phyloP scores from a whole-genome alignment of 108 stramenopile species.

The Discostella pseudostelligera region DNA sequence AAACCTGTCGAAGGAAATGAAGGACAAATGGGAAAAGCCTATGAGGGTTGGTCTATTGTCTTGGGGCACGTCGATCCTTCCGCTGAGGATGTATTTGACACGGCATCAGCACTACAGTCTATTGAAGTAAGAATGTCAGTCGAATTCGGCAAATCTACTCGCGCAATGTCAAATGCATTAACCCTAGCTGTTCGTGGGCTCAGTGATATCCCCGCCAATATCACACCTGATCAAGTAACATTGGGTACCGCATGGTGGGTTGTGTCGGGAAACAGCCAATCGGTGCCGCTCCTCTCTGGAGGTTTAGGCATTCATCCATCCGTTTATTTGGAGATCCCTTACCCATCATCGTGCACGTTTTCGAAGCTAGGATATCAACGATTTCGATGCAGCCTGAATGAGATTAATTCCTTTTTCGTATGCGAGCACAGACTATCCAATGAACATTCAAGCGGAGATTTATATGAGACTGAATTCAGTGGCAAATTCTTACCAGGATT shows the following conservation, averaged over 20 bases:
- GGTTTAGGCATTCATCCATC: conserved; percentile 33
- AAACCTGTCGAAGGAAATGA: conserved; percentile 14
- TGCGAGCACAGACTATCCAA: neutral
- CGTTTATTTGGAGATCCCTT: conserved; percentile 31
- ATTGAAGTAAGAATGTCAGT: conserved; percentile 44
- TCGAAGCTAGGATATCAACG: conserved; percentile 58
- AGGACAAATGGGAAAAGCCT: conserved; percentile 17
- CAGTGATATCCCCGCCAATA: conserved; percentile 11
- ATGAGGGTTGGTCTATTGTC: conserved; percentile 45
- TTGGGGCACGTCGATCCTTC: conserved; percentile 36
- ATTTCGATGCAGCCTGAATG: conserved; percentile 41
- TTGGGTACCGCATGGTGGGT: conserved; percentile 61
- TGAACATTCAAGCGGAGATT: neutral
- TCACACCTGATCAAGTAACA: conserved; percentile 47
- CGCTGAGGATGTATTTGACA: neutral
- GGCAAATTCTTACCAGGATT: conserved; percentile 56
- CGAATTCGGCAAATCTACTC: conserved; percentile 14
- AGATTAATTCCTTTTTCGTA: conserved; percentile 24
- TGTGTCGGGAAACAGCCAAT: conserved; percentile 34
- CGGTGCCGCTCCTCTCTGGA: conserved; percentile 50
- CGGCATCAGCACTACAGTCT: conserved; percentile 43
- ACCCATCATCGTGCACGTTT: conserved; percentile 19
- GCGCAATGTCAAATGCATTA: conserved; percentile 8
- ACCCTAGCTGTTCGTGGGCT: conserved; percentile 2
- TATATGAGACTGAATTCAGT: neutral